Base-by-base conservation (phyloP, 257 asterid genomes). In the Galeopsis tetrahit region DNA sequence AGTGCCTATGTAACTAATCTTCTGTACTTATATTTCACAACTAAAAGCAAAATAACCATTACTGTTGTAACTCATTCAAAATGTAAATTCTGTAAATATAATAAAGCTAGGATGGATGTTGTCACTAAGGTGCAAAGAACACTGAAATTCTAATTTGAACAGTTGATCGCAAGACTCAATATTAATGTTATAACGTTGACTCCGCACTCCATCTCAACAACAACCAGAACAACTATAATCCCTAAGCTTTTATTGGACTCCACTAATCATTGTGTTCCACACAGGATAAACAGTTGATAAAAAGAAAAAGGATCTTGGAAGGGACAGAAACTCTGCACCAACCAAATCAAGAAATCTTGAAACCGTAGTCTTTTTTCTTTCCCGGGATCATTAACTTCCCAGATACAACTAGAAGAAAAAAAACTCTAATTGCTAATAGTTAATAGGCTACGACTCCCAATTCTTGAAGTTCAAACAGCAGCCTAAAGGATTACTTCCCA, bases 391-490 rank as follows among this genome's bases (percentile, higher is more conserved):
- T 10, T 11, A 32, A 55, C 48, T 61, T 53, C 10, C 58, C 36
- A 55, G 39, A 11, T 2, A 46, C 77, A 33, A 67, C 2, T 10
- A 32, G 63, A 21, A 21, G 28, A 21, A 21, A 21, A 21, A 68
- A 39, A 5, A 1, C 66, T 31, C 64, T 40, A n/a, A 39, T 4
- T 52, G 63, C 32, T 66, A 52, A 43, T 61, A 42, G 33, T 44
- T 66, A 52, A 43, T 61, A 42, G 33, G 14, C 63, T 33, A 38
- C 15, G 31, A 52, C 48, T 70, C 34, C 62, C 63, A n/a, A 70
- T 43, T 61, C 74, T 68, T 15, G 62, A 59, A 46, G 67, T 73
- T 46, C 75, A 77, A 59, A 52, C 69, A 32, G 58, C 73, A 75
- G 4, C 48, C 68, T 6, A 36, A 53, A 51, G 61, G 14, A 62